Evolutionary conservation across 129 eudicot genomes (phyloP).

Genomic region (Ambrosia trifida): DNA sequence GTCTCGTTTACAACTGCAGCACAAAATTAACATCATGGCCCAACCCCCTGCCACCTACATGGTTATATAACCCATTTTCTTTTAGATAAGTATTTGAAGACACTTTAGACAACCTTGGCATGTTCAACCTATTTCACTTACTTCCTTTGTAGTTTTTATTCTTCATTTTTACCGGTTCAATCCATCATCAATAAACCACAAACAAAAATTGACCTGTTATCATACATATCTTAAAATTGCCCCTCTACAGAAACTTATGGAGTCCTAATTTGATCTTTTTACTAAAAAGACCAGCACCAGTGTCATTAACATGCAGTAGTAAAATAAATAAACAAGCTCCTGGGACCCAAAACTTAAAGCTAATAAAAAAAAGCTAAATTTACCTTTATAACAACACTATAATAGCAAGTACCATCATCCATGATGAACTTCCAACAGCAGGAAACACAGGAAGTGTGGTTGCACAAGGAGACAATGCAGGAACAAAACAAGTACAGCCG

Average conservation of each 20-base stretch:
- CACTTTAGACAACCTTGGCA: not conserved
- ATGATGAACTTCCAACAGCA: conserved; percentile 95
- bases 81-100: not conserved
- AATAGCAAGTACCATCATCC: conserved; percentile 95
- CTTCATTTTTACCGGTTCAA: not conserved
- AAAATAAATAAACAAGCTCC: not conserved
- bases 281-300: not conserved
- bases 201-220: not conserved
- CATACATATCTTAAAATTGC: not conserved
- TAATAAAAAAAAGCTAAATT: not conserved
- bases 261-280: not conserved
- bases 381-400: conserved; percentile 92
- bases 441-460: conserved; percentile 99
- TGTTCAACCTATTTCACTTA: not conserved
- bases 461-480: conserved; percentile 98
- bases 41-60: not conserved
- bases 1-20: not conserved
- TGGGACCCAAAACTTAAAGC: not conserved
- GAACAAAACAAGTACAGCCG: conserved; percentile 96
- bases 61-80: not conserved
- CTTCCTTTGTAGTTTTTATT: not conserved
- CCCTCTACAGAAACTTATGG: not conserved
- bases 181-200: not conserved
- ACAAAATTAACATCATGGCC: not conserved
- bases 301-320: not conserved